Evolutionary conservation across 2,329 filamentous ascomycete species (phyloP), one percentile per base, ranked within the genome.

Genomic region (Fusarium euwallaceae): DNA sequence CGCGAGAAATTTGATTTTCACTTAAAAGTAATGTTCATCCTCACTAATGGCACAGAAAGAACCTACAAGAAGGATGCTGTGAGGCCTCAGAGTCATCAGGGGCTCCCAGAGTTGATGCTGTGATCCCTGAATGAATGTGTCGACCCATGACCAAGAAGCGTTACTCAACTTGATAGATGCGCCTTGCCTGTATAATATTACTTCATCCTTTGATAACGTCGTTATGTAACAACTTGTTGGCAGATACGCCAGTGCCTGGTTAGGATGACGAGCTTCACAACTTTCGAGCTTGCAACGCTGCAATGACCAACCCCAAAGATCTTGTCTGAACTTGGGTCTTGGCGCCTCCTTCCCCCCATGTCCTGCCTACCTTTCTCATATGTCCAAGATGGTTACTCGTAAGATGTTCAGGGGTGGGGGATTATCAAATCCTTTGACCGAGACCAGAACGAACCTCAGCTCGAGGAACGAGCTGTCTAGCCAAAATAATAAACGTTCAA

Each of bases 181-280:
- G 29, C 7, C 8, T 6, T 6, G 29, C 7, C 12, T 6, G 7
- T 17, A 43, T 17, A 29, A 22, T 22, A 20, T 43, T 27, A 27
- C 27, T 43, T 39, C n/a, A 43, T 32, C 11, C 34, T 29, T 43
- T 20, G 24, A 29, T 20, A 37, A 11, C 22, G 17, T 12, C 27
- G 41, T 51, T 36, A 17, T 61, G 63, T 22, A 36, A 45, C 41
- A 8, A 22, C 29, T 6, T 27, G 59, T 27, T 36, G 36, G 48
- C 17, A 56, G 16, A 51, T 24, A 20, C 27, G 16, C 39, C 45
- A 29, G 36, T 58, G 39, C 41, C 63, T 22, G 22, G 8, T n/a
- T 32, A 29, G 27, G n/a, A 29, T 43, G 59, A 27, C 37, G 59
- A 62, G 45, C 24, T 53, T 67, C 29, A 59, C 65, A 71, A 45